Conservation (phyloP, 345 rosid species). For the Reutealis trisperma region DNA sequence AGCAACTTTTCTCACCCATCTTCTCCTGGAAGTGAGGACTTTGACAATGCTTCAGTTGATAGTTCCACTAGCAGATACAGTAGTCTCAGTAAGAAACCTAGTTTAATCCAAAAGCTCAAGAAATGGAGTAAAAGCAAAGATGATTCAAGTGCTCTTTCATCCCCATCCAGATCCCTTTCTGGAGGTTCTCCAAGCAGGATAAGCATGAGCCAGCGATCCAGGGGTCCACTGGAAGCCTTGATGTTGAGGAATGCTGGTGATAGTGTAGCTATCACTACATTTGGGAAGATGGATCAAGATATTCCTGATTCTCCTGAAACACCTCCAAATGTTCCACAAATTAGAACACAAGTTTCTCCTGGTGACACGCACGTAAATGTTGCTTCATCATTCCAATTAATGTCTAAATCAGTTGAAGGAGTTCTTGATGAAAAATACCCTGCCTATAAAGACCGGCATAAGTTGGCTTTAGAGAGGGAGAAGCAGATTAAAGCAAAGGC, state of each 20-base stretch:
- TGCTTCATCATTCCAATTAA: slow-evolving; percentile 74
- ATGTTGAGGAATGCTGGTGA: slow-evolving; percentile 92
- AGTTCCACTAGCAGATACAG: slow-evolving; percentile 78
- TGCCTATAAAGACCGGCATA: slow-evolving; percentile 89
- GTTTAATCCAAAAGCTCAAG: slow-evolving; percentile 80
- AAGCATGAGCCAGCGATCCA: slow-evolving; percentile 59
- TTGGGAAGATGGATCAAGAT: slow-evolving; percentile 73
- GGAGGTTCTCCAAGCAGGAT: slow-evolving; percentile 75
- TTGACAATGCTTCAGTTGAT: slow-evolving; percentile 82
- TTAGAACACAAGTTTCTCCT: slow-evolving; percentile 53
- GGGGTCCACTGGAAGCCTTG: slow-evolving; percentile 86
- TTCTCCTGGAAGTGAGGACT: slow-evolving; percentile 92
- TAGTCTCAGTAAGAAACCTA: slow-evolving; percentile 69
- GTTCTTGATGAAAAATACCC: slow-evolving; percentile 85
- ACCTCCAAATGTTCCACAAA: slow-evolving; percentile 47
- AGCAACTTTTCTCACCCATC: slow-evolving; percentile 90
- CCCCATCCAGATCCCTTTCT: slow-evolving; percentile 73
- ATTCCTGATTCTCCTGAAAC: slow-evolving; percentile 57
- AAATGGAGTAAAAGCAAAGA: slow-evolving; percentile 91
- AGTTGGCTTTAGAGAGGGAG: slow-evolving; percentile 88
- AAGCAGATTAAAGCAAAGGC: slow-evolving; percentile 79
- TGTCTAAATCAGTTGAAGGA: slow-evolving; percentile 87
- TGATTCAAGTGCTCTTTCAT: slow-evolving; percentile 65
- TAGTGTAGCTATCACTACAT: slow-evolving; percentile 74
- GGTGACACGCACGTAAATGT: slow-evolving; percentile 59